Base-by-base conservation (phyloP, 2,329 filamentous ascomycete species). In the Penicillium sp. region DNA sequence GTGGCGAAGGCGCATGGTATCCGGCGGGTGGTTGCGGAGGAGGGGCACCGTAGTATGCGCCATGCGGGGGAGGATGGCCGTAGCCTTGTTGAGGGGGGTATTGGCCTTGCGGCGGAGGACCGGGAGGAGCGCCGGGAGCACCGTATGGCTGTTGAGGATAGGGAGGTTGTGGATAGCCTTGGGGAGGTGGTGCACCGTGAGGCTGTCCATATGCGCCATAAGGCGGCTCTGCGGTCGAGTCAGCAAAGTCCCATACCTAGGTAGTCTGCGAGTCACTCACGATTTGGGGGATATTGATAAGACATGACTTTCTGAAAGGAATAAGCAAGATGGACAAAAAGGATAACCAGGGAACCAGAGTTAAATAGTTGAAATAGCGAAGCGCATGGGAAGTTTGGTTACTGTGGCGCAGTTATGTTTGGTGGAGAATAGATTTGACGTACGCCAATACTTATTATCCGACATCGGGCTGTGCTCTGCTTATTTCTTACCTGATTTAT, bases 61-160 rank as follows among this genome's bases (percentile, higher is more conserved):
- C 63, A 23, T 55, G 51, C 18, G 57, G 64, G 20, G 60, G 59
- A 14, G 69, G 67, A 14, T 67, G 66, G 27, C 68, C 67, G 44
- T 72, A 70, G 7, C 66, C 66, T 14, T 63, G 63, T 18, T 52
- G 59, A 14, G 51, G 57, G 11, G 56, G 65, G 10, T 61, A 62
- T 31, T 57, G 63, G 44, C 51, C 55, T 32, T 52, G 52, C 6
- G 44, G 57, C 6, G 40, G 50, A 14, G 52, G 45, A 24, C 48
- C 20, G 9, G 40, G 50, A 14, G 52, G 45, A 24, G 50, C 20
- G 9, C 45, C 48, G 5, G 42, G 50, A n/a, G 52, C 23, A 24
- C 71, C 71, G 42, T 74, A 75, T 23, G 66, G 64, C 28, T 59
- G 62, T 31, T 57, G 54, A 36, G 55, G 55, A 4, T 60, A 56